Conservation (phyloP, 2,329 filamentous ascomycete species). For the Neocatenulostroma microsporum region DNA sequence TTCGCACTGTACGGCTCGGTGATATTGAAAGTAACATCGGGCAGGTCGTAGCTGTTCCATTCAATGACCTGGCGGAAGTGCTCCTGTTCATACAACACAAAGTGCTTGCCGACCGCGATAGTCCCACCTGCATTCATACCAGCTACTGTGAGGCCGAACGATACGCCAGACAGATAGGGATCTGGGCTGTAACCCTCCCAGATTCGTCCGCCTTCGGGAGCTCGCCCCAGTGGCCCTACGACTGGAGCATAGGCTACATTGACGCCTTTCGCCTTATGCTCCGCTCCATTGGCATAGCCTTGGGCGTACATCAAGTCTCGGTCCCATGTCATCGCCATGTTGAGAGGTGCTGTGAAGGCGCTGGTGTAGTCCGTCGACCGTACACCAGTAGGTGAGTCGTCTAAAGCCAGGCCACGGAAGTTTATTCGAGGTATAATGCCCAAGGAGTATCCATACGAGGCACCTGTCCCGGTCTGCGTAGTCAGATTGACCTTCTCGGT, state of each 20-base stretch:
- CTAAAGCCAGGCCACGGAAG: slow-evolving; percentile 49
- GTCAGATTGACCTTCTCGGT: slow-evolving; percentile 30
- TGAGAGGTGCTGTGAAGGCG: slow-evolving; percentile 69
- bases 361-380: slow-evolving; percentile 67
- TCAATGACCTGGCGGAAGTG: slow-evolving; percentile 30
- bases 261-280: slow-evolving; percentile 26
- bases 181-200: slow-evolving; percentile 34
- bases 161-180: slow-evolving; percentile 16
- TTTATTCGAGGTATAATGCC: slow-evolving; percentile 47
- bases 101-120: slow-evolving; percentile 42
- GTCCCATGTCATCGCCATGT: slow-evolving; percentile 44
- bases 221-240: slow-evolving; percentile 50
- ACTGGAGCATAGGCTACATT: slow-evolving; percentile 52
- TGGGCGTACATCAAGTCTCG: slow-evolving; percentile 46
- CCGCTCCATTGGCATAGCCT: slow-evolving; percentile 44
- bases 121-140: slow-evolving; percentile 27
- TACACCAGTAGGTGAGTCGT: slow-evolving; percentile 46
- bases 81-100: slow-evolving; percentile 47
- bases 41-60: slow-evolving; percentile 35
- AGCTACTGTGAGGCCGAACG: slow-evolving; percentile 14
- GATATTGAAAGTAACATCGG: neutral
- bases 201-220: slow-evolving; percentile 21
- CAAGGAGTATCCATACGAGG: slow-evolving; percentile 57
- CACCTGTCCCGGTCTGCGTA: slow-evolving; percentile 43
- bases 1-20: slow-evolving; percentile 34